Evolutionary conservation across 352 stramenopile species (phyloP).

Genomic region (Elongisporangium anandrum): DNA sequence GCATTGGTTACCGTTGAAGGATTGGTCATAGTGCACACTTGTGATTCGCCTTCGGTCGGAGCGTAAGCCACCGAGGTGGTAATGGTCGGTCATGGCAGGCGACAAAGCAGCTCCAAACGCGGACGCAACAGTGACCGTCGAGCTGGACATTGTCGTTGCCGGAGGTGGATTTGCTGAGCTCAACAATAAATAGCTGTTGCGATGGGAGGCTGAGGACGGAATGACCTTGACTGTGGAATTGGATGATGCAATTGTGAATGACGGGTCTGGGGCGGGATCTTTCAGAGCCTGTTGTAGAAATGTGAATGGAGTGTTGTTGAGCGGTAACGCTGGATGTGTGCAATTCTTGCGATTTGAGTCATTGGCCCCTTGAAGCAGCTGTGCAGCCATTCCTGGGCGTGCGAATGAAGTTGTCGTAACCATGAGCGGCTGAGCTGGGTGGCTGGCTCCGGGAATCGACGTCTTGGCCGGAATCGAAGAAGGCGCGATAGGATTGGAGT

Average conservation of each 20-base stretch:
- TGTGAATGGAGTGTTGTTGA: neutral
- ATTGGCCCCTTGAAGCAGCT: neutral
- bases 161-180: neutral
- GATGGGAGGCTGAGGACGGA: neutral
- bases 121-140: slow-evolving; percentile 46
- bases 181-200: neutral
- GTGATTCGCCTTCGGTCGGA: slow-evolving; percentile 39
- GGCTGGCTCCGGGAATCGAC: neutral
- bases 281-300: neutral
- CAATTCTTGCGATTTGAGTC: neutral
- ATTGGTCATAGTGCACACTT: slow-evolving; percentile 57
- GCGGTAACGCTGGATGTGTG: neutral
- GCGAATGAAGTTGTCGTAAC: neutral
- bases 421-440: neutral
- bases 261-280: neutral
- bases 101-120: slow-evolving; percentile 21
- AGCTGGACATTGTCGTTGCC: neutral
- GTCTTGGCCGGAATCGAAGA: neutral
- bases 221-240: neutral
- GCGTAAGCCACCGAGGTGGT: slow-evolving; percentile 30
- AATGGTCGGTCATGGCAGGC: slow-evolving; percentile 22
- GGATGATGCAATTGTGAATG: neutral
- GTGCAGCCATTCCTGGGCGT: neutral
- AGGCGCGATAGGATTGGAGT: slow-evolving; percentile 5
- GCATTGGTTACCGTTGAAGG: slow-evolving; percentile 20